Base-by-base conservation (phyloP, 106 monocot species). In the Phalaenopsis equestris region DNA sequence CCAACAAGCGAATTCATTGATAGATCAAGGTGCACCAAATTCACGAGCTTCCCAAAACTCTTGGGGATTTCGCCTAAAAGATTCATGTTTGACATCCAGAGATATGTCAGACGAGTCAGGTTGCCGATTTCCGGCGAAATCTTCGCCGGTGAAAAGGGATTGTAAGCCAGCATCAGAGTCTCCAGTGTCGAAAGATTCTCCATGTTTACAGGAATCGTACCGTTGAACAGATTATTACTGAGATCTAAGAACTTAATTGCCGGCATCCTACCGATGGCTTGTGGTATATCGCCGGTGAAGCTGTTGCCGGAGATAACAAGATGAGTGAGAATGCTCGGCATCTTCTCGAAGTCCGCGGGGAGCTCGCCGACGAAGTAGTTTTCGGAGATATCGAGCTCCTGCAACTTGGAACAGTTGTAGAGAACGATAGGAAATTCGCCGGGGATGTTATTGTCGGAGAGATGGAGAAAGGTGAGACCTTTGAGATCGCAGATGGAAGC, bases 251-350 rank as follows among this genome's bases (percentile, higher is more conserved):
- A n/a, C n/a, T 72, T 55, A 17, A 94, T 80, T 11, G 38, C 67
- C 43, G 83, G 19, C 23, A 92, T 73, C 16, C 37, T 24, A 21
- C 78, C 85, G 18, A 94, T 73, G 36, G 85, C 24, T 0, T 73
- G 18, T 5, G 94, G 92, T 2, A 94, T 79, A 18, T 85, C 78
- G 75, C 89, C 95, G 37, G 85, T 74, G 80, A 95, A 89, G 70
- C 86, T 89, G 82, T 92, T 95, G 55, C 39, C 42, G 18, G 56
- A 64, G 30, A 95, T 84, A 41, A 38, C 3, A 16, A 90, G 86
- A 46, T 37, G 21, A 0, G 56, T 43, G 9, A 92, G 74, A 3
- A 23, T 38, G 5, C 48, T 58, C 6, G 88, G 55, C 74, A 89
- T 30, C 11, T 19, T 24, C 80, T 75, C 52, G 74, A 91, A 72